Base-by-base conservation (phyloP, 345 rosid genomes). In the Boechera stricta region DNA sequence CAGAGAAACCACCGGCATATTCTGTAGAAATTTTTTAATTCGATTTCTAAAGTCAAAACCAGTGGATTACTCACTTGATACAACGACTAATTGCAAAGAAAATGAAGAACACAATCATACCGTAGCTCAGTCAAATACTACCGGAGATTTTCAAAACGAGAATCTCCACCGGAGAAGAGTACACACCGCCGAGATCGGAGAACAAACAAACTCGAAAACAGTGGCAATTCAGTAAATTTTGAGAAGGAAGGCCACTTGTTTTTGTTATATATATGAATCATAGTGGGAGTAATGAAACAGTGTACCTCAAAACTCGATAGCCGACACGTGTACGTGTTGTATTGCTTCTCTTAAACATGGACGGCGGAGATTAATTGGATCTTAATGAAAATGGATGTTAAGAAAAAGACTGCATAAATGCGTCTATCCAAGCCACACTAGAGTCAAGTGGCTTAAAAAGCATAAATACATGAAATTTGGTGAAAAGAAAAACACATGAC, bases 1-100 rank as follows among this genome's bases (percentile, higher is more conserved):
- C 21, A 78, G 77, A 78, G 77, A 72, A 78, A 58, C 81, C 48
- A 78, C 68, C 77, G 73, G 77, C 81, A 78, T 78, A 44, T 24
- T 59, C 77, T 72, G 31, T 18, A 71, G 31, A 35, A 38, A 31
- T 1, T 56, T 36, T 36, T 36, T 42, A 54, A 44, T 44, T 5
- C 26, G 64, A 57, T 39, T 67, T 51, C 31, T 42, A 11, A 2
- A 35, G 58, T 66, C 47, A 65, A 75, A 75, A 47, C 18, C 16
- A 67, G 79, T 68, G 54, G 68, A 68, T 60, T 48, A 67, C 32
- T 49, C 21, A 42, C 3, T 59, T 32, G 16, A 41, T 51, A 39
- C 63, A 76, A 41, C 5, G 10, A 38, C 36, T 32, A 52, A 52
- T 52, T n/a, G 53, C 21, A 7, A 58, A 58, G 4, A 26, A 56